These are phyloP conservation scores for Leccinum boreale DNA, from an alignment of 768 basidiomycete genomes.

Conservation along the genomic window DNA sequence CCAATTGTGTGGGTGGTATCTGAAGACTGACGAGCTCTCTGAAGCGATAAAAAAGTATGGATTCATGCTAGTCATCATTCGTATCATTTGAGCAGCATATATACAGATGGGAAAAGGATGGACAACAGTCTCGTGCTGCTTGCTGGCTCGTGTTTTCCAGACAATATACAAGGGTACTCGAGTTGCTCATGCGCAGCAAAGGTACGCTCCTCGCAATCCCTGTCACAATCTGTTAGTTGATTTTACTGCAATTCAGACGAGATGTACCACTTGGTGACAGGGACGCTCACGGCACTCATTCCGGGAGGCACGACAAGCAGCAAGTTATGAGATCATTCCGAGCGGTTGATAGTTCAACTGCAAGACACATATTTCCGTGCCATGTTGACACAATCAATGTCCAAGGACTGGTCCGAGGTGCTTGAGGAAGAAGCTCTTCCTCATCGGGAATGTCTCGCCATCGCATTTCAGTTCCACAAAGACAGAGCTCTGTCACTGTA, in stretches of 20 bases:
- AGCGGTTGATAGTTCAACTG: slow-evolving; percentile 65
- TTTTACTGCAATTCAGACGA: slow-evolving; percentile 50
- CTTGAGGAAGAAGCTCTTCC: slow-evolving; percentile 76
- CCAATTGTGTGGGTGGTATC: slow-evolving; percentile 72
- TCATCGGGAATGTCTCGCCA: slow-evolving; percentile 77
- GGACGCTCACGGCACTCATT: slow-evolving; percentile 68
- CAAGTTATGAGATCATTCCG: slow-evolving; percentile 69
- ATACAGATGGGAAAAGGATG: slow-evolving; percentile 72
- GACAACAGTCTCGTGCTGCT: slow-evolving; percentile 67
- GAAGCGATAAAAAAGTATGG: slow-evolving; percentile 51
- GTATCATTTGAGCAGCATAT: neutral
- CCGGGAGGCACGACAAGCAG: slow-evolving; percentile 39
- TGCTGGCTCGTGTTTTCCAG: slow-evolving; percentile 85
- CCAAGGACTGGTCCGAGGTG: slow-evolving; percentile 77
- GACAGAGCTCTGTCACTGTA: slow-evolving; percentile 67
- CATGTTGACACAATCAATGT: slow-evolving; percentile 69
- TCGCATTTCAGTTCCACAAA: slow-evolving; percentile 80
- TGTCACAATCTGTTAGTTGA: neutral
- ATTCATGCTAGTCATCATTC: neutral
- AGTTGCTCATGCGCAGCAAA: slow-evolving; percentile 76
- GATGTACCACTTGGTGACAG: slow-evolving; percentile 77
- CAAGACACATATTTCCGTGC: slow-evolving; percentile 81
- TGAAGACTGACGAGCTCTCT: slow-evolving; percentile 63
- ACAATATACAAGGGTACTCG: slow-evolving; percentile 54
- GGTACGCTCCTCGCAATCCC: slow-evolving; percentile 40